phyloP scores from a whole-genome alignment of 2,329 filamentous ascomycete genomes.

The Cercospora sp. region DNA sequence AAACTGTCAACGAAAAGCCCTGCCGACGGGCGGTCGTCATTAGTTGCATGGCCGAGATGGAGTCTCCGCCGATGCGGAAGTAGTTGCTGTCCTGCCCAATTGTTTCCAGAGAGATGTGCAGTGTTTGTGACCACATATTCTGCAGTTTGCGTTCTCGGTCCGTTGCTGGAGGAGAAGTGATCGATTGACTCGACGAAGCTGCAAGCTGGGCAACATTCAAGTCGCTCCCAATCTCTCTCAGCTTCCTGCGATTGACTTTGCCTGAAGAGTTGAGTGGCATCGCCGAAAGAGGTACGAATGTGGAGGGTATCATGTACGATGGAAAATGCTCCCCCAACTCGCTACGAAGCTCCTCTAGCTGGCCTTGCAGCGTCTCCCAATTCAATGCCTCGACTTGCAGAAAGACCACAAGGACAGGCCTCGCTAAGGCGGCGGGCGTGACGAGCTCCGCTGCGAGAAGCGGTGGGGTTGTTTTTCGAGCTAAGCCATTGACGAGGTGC shows the following conservation, averaged over 20 bases:
- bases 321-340: neutral
- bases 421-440: neutral
- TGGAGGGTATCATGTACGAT: constrained; percentile 8
- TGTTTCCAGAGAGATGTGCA: neutral
- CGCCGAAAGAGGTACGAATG: neutral
- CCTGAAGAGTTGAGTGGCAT: constrained; percentile 46
- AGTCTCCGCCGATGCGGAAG: constrained; percentile 45
- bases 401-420: constrained; percentile 7
- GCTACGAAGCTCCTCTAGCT: neutral
- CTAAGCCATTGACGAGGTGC: constrained; percentile 14
- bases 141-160: constrained; percentile 6
- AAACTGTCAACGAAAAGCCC: constrained; percentile 9
- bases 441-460: constrained; percentile 6
- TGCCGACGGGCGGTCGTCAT: constrained; percentile 10
- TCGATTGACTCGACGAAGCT: neutral
- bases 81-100: constrained; percentile 31
- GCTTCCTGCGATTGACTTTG: constrained; percentile 62
- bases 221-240: constrained; percentile 50
- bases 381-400: constrained; percentile 1
- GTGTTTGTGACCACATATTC: constrained; percentile 11
- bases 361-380: neutral
- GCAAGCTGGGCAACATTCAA: neutral
- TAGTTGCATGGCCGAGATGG: constrained; percentile 14
- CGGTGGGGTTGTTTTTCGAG: neutral
- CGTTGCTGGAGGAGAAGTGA: neutral